Base-by-base conservation (phyloP, 2,329 filamentous ascomycete species). In the Fusarium buxicola region DNA sequence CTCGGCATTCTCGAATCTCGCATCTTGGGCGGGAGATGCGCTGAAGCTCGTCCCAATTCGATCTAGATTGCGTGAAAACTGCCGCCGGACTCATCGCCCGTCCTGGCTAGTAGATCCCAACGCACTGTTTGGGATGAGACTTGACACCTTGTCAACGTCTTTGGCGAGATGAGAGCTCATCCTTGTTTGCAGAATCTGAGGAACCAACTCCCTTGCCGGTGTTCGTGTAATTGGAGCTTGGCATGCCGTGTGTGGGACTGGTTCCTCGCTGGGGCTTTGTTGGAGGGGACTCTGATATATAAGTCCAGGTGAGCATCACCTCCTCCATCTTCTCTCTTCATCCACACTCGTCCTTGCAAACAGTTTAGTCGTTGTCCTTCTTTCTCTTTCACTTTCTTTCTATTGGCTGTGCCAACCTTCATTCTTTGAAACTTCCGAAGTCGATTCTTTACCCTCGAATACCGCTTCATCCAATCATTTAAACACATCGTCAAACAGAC, bases 351-450 rank as follows among this genome's bases (percentile, higher is more conserved):
- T 69, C 66, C 53, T 66, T 63, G 55, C 60, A 66, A 62, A 59
- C 35, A 60, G 38, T 69, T 56, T 60, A 58, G 58, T 67, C 67
- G 54, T 51, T 44, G 40, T 59, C 43, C 40, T 49, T 58, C 58
- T 60, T 65, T 56, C 47, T 52, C 44, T 52, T 40, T 60, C 58
- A 63, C 58, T 69, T 69, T 68, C 66, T 71, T 71, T 69, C 63
- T 58, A 59, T 65, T 70, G 68, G 68, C 68, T 71, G 68, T 70
- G 68, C 68, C 68, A 70, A 47, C 35, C 25, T 70, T 68, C 68
- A 71, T 70, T 70, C 68, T 66, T 69, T 69, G 44, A 35, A 59
- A 50, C 36, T 21, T 27, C 54, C 52, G 61, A 69, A 69, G 60
- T 41, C 51, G 63, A 69, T 49, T 58, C 43, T 41, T 43, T 61